Conservation (phyloP, 257 asterid species). For the Jaltomata sinuosa region DNA sequence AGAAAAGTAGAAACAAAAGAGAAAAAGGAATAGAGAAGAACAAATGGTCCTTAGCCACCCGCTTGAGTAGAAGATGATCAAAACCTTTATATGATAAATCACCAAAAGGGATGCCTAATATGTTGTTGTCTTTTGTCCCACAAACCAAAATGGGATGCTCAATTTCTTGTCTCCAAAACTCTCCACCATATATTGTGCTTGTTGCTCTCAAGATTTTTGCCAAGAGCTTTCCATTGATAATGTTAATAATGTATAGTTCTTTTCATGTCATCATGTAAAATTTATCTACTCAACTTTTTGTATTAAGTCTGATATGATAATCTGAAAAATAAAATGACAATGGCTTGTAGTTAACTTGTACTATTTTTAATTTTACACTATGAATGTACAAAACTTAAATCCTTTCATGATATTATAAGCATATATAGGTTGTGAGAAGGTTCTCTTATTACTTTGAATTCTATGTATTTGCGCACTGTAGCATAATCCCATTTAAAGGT, state of each 20-base stretch:
- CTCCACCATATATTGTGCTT: slow-evolving; percentile 9
- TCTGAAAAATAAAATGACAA: background rate
- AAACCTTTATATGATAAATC: background rate
- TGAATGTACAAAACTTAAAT: too few relatives aligned
- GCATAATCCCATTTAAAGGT: background rate
- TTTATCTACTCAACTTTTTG: background rate
- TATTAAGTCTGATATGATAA: background rate
- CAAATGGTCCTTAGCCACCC: background rate
- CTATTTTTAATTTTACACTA: too few relatives aligned
- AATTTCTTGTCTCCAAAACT: background rate
- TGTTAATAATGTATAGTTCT: background rate
- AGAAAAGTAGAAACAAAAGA: background rate
- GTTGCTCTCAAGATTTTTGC: slow-evolving; percentile 22
- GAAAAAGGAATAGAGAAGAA: background rate
- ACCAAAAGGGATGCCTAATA: background rate
- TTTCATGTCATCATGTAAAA: background rate
- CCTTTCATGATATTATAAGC: too few relatives aligned
- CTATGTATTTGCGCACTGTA: background rate
- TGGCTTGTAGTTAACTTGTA: too few relatives aligned
- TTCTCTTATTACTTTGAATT: background rate
- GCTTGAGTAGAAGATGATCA: background rate
- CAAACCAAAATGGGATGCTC: background rate
- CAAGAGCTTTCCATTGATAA: background rate
- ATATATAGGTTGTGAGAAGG: background rate
- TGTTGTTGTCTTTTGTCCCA: background rate